Evolutionary conservation across 2,329 filamentous ascomycete species (phyloP).

Genomic region (Zasmidium cellare): DNA sequence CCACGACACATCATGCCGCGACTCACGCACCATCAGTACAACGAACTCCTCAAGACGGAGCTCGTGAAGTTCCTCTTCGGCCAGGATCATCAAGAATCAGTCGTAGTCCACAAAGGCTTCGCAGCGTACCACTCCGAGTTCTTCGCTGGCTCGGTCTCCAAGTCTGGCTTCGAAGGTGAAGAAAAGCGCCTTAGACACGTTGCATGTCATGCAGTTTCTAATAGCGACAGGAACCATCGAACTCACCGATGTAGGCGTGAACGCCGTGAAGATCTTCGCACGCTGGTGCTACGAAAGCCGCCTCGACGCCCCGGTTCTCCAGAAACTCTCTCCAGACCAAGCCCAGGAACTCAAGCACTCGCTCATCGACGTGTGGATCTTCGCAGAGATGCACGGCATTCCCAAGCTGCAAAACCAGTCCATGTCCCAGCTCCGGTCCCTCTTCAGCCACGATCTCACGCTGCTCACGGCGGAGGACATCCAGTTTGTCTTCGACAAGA

Average conservation of each 20-base stretch:
- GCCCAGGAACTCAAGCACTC: neutral
- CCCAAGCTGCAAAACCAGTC: slow-evolving; percentile 9
- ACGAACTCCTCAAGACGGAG: slow-evolving; percentile 1
- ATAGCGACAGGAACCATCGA: neutral
- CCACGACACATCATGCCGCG: neutral
- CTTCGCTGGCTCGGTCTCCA: slow-evolving; percentile 1
- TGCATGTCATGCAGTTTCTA: neutral
- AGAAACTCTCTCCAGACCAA: neutral
- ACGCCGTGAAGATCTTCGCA: slow-evolving; percentile 2
- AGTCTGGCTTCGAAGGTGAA: neutral
- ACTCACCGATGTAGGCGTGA: neutral
- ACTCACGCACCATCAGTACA: neutral
- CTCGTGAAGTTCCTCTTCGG: neutral
- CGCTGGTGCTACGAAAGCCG: slow-evolving; percentile 11
- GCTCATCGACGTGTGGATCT: slow-evolving; percentile 15
- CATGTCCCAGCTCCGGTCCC: neutral
- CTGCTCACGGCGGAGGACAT: slow-evolving; percentile 3
- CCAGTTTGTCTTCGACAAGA: neutral
- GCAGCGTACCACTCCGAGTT: slow-evolving; percentile 5
- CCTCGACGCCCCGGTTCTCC: neutral
- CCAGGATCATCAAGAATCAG: neutral
- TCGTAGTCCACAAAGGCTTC: slow-evolving; percentile 4
- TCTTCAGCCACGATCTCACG: neutral
- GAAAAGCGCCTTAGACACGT: neutral
- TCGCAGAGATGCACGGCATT: slow-evolving; percentile 8